Evolutionary conservation across 2,329 filamentous ascomycete species (phyloP), one percentile per base, ranked within the genome.

Genomic region (Aspergillus niger): DNA sequence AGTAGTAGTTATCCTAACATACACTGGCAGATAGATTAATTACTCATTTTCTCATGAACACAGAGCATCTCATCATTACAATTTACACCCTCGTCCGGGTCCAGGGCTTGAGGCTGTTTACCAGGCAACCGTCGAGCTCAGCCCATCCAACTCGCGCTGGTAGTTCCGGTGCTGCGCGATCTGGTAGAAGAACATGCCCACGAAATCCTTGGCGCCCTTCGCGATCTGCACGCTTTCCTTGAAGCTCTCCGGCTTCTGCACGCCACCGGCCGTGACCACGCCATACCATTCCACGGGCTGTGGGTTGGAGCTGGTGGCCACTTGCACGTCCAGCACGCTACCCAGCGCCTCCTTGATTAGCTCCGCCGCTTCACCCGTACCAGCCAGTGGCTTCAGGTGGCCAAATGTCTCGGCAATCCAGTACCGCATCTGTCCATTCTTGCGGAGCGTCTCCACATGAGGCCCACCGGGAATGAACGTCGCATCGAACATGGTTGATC

Each of bases 361-460:
- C 53, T 55, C 39, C 10, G 53, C 71, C 15, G 69, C 72, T 57
- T 75, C 73, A 32, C 89, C 90, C 0, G 88, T 87, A 0, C 87
- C 91, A 1, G 86, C 90, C 44, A 95, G 89, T 1, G 89, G 79
- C 81, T 94, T 94, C 56, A 92, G 82, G 62, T 94, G 91, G 0
- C 90, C 90, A 65, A 93, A 94, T 0, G 91, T 88, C 75, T 94
- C 91, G 2, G 89, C 85, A 2, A 93, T 78, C 85, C 89, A 94
- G 77, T 92, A 89, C 6, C 90, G 74, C 0, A 89, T 89, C 13
- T 90, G 86, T 0, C 91, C 91, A 64, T 84, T 91, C 80, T 88
- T 87, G 56, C 82, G 78, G 0, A 94, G 82, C 0, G 85, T 85
- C 44, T 82, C 76, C 22, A 90, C 77, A 0, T 87, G 80, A 0